Base-by-base conservation (phyloP, 2,329 filamentous ascomycete species). In the Colletotrichum siamense region DNA sequence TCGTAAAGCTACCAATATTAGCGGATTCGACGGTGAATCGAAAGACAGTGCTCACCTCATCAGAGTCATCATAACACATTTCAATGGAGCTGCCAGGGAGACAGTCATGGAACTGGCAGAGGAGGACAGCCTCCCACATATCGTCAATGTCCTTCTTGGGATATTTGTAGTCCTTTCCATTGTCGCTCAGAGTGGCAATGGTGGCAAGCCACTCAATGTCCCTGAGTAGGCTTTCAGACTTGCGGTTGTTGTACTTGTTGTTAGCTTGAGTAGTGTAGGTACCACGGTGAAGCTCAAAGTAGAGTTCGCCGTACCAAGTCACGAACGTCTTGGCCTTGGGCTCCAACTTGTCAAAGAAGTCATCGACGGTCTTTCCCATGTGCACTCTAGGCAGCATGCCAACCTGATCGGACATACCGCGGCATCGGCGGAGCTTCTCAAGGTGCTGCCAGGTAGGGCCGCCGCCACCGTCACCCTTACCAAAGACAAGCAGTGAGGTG, bases 101-200 rank as follows among this genome's bases (percentile, higher is more conserved):
- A 83, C 97, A 99, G 83, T 99, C 97, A 79, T 99, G 97, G 89
- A 99, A 99, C 82, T 99, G 97, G 79, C 96, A 99, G 30, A 99
- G 91, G 28, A 99, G 89, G 5, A 96, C 94, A 71, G 91, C 90
- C 87, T 99, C 96, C 97, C 97, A 99, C 93, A 99, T 98, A 73
- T 94, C 91, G 82, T 99, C 97, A 71, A 99, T 93, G n/a, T 97
- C 92, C 82, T 94, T 92, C 86, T 98, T 98, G 12, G 97, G 97
- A 83, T 99, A 99, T 81, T 94, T 94, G 87, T 98, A 99, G 3
- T 88, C 88, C 34, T 89, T 88, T 34, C 63, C 70, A 74, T 91
- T 86, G 77, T 93, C 88, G 80, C 92, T 92, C 77, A 99, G 87
- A 4, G 94, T 97, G 7, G 95, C 96, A 79, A 98, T 87, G 0